Base-by-base conservation (phyloP, 2,329 filamentous ascomycete genomes). In the Delphinella strobiligena region DNA sequence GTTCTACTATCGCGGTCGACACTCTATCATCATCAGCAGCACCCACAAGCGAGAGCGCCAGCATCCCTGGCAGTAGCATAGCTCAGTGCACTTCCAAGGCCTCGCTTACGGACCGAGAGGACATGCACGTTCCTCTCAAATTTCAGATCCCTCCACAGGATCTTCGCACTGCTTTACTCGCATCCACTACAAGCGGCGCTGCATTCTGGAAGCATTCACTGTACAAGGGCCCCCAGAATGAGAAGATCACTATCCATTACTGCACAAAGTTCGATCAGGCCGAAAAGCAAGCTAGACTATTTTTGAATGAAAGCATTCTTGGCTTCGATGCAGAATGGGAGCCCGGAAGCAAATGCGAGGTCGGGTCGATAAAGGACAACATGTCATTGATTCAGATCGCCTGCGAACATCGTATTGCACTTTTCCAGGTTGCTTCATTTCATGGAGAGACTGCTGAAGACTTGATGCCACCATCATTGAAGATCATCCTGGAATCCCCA, bases 271-370 rank as follows among this genome's bases (percentile, higher is more conserved):
- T 70, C 33, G 64, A 75, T 27, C 74, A 73, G 2, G 80, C 82
- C 14, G 85, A 95, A 55, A 61, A 65, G 4, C 71, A 82, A 5
- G 64, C 74, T 14, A 59, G 72, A 42, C 69, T 80, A 42, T 94
- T 95, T 49, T 54, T 78, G 30, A 49, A 71, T 18, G 76, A 91
- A 51, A 67, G 74, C 30, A 61, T 93, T 2, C 56, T 95, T n/a
- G 88, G 88, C 0, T 86, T 95, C 45, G 88, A 95, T 52, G 70
- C 95, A 45, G 89, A 95, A 62, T 95, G 89, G 88, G 69, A 75
- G 38, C 62, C 54, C 4, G 66, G 56, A 15, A 50, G 47, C 5
- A 56, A 68, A 31, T 47, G 40, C 15, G 35, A 36, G 3, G 34
- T 34, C 8, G 27, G 44, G 11, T 66, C 68, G 3, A 61, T 78